phyloP scores from a whole-genome alignment of 2,329 filamentous ascomycete genomes.

The Diaporthe capsici region DNA sequence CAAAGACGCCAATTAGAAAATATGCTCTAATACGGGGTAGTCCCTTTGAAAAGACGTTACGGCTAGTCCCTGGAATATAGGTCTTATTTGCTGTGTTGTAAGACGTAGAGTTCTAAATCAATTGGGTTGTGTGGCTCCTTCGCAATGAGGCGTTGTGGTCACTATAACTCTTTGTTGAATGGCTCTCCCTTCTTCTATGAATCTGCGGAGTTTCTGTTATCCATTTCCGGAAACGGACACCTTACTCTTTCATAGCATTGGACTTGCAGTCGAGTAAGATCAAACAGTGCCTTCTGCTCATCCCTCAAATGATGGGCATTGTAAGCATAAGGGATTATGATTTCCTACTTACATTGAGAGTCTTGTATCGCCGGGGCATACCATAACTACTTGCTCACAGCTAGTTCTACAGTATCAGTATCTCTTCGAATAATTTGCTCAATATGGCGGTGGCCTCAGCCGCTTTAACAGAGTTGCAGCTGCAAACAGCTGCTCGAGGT shows the following conservation, averaged over 20 bases:
- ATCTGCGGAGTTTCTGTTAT: neutral
- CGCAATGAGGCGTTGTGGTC: neutral
- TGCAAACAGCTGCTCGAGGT: neutral
- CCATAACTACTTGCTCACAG: neutral
- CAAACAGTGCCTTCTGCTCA: neutral
- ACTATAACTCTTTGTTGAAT: neutral
- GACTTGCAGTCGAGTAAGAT: neutral
- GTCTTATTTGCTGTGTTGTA: neutral
- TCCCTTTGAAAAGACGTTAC: neutral
- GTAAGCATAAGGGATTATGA: neutral
- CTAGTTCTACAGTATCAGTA: neutral
- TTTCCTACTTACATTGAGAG: neutral
- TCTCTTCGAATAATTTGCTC: neutral
- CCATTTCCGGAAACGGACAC: neutral
- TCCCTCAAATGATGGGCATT: neutral
- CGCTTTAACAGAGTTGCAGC: neutral
- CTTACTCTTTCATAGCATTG: neutral
- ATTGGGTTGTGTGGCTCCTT: neutral
- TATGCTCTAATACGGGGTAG: neutral
- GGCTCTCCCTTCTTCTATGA: neutral
- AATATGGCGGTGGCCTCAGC: neutral
- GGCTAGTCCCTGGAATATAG: neutral
- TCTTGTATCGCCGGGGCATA: neutral
- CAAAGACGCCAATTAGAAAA: neutral
- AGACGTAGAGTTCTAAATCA: neutral